These are phyloP conservation scores for Dothidotthia symphoricarpi DNA, from an alignment of 2,329 filamentous ascomycete species.

Conservation along the genomic window DNA sequence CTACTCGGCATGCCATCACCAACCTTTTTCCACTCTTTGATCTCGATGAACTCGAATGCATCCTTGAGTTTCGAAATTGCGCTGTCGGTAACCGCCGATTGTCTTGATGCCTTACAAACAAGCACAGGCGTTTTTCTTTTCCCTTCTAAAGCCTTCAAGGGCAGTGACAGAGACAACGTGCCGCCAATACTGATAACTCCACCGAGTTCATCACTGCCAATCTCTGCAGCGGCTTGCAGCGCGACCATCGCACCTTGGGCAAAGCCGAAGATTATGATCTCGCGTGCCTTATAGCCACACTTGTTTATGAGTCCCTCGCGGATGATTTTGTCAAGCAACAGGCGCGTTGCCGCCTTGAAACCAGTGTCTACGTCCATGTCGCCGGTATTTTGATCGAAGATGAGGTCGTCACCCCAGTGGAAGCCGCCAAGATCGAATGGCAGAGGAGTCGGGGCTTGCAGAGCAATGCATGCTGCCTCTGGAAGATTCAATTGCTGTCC, in stretches of 20 bases:
- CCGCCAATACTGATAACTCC: constrained; percentile 66
- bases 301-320: constrained; percentile 47
- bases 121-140: constrained; percentile 66
- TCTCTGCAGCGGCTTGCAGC: constrained; percentile 45
- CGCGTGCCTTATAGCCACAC: constrained; percentile 51
- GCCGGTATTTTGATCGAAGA: constrained; percentile 54
- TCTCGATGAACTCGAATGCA: constrained; percentile 56
- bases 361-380: constrained; percentile 57
- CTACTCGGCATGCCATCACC: constrained; percentile 81
- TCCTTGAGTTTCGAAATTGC: constrained; percentile 63
- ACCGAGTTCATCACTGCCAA: constrained; percentile 46
- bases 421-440: constrained; percentile 67
- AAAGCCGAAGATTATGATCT: constrained; percentile 56
- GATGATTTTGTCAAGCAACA: constrained; percentile 48
- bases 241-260: constrained; percentile 59
- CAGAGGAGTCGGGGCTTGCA: constrained; percentile 68
- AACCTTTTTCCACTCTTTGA: constrained; percentile 49
- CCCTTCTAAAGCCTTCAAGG: constrained; percentile 29
- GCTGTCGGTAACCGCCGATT: constrained; percentile 59
- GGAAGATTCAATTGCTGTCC: constrained; percentile 69
- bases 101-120: constrained; percentile 56
- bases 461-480: constrained; percentile 71
- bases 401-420: constrained; percentile 61
- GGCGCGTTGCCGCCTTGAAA: constrained; percentile 45
- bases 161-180: constrained; percentile 47